phyloP scores from a whole-genome alignment of 192 early-diverging fungal genomes.

The Linnemannia elongata region DNA sequence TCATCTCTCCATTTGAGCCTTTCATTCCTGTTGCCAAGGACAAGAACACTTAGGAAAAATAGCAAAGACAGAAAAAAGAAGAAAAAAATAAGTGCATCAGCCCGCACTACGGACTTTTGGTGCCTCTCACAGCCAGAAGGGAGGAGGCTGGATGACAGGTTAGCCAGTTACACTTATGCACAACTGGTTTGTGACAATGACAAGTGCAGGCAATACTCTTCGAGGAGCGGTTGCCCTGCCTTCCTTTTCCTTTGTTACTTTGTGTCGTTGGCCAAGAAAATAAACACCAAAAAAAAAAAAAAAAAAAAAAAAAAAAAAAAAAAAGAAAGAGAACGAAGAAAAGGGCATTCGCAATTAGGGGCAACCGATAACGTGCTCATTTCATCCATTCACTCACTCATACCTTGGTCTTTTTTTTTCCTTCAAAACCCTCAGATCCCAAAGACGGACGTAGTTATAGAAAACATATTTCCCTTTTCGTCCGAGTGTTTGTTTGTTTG shows the following conservation, averaged over 20 bases:
- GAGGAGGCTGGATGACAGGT: background rate
- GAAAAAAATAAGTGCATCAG: background rate
- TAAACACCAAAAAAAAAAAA: background rate
- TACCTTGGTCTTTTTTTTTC: background rate
- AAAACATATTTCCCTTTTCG: background rate
- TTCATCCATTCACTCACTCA: background rate
- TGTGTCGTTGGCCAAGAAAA: too few species aligned
- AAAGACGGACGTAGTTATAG: background rate
- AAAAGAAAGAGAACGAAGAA: background rate
- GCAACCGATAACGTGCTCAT: background rate
- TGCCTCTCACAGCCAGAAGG: background rate
- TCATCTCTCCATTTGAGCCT: background rate
- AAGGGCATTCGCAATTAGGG: background rate
- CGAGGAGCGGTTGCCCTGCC: background rate
- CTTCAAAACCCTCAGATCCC: background rate
- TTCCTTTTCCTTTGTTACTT: background rate
- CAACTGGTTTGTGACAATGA: background rate
- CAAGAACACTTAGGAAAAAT: background rate
- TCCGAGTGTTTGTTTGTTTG: too few species aligned
- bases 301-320: background rate
- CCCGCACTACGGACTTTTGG: background rate
- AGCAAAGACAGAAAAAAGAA: too few species aligned
- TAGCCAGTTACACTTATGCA: background rate
- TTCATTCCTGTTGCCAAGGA: constrained; percentile 2
- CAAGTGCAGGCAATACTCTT: background rate